Percentiles rank a stretch among this genome's conserved stretches.
Evolutionary conservation across 208 protist species (phyloP).

Genomic region (Phytomonas francai): DNA sequence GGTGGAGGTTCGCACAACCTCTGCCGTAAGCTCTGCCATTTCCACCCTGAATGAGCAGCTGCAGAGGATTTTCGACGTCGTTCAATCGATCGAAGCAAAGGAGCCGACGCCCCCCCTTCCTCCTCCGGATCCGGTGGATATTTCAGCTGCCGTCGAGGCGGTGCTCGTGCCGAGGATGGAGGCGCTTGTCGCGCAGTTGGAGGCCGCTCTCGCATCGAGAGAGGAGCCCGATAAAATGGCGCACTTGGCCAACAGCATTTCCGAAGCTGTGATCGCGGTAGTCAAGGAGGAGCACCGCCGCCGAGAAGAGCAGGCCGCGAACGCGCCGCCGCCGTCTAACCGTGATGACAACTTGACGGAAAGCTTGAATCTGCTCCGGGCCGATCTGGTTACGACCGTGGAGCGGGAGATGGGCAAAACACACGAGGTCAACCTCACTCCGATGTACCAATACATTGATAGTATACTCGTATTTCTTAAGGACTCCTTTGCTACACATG

Average conservation of each 20-base stretch:
- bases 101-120: slow-evolving; percentile 3
- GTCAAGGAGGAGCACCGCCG: slow-evolving; percentile 13
- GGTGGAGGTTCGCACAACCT: slow-evolving; percentile 21
- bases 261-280: slow-evolving; percentile 14
- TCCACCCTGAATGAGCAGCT: slow-evolving; percentile 19
- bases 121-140: slow-evolving; percentile 16
- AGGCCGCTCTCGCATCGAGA: slow-evolving; percentile 2
- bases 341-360: slow-evolving; percentile 11
- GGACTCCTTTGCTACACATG: slow-evolving; percentile 32
- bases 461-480: slow-evolving; percentile 51
- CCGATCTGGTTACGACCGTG: slow-evolving; percentile 34
- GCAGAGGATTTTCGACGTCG: slow-evolving; percentile 8
- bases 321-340: slow-evolving; percentile 2
- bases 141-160: slow-evolving; percentile 39
- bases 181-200: slow-evolving; percentile 19
- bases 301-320: slow-evolving; percentile 5
- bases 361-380: slow-evolving; percentile 25
- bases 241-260: slow-evolving; percentile 21
- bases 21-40: slow-evolving; percentile 20
- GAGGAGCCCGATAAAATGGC: slow-evolving; percentile 2
- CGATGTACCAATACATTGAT: slow-evolving; percentile 79
- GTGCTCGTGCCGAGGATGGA: slow-evolving; percentile 37
- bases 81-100: slow-evolving; percentile 4
- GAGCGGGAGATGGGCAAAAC: slow-evolving; percentile 41
- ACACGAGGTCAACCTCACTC: slow-evolving; percentile 65